phyloP scores from a whole-genome alignment of 2,329 filamentous ascomycete species.

The Sporothrix euskadiensis region DNA sequence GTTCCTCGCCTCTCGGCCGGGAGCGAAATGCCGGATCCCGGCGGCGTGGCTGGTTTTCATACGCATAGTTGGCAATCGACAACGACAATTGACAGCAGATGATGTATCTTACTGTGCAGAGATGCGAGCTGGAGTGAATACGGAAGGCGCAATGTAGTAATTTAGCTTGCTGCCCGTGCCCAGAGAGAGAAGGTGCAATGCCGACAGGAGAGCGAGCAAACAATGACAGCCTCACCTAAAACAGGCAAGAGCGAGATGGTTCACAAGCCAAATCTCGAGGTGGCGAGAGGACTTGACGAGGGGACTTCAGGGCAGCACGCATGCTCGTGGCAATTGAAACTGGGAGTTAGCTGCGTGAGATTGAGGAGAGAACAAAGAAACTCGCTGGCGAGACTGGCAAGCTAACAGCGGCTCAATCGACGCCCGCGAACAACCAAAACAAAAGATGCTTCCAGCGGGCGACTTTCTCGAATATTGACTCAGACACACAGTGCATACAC shows the following conservation, averaged over 20 bases:
- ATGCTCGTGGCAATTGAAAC: neutral
- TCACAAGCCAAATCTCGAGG: neutral
- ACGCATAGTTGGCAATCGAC: too few species aligned
- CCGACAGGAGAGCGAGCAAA: neutral
- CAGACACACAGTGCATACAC: conserved; percentile 20
- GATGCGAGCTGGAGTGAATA: neutral
- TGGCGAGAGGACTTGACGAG: too few species aligned
- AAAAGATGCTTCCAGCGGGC: neutral
- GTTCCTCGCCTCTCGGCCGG: neutral
- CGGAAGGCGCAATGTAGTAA: neutral
- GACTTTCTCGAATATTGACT: neutral
- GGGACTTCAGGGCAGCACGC: neutral
- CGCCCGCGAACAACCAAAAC: neutral
- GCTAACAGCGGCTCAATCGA: neutral
- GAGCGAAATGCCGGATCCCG: conserved; percentile 10
- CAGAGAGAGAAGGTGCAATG: conserved; percentile 1
- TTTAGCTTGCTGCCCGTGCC: neutral
- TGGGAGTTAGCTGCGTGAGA: neutral
- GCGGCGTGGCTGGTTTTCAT: neutral
- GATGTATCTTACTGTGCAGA: neutral
- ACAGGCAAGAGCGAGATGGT: neutral
- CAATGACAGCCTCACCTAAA: neutral
- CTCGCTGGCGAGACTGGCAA: neutral
- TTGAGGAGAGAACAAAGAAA: neutral
- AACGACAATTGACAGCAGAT: neutral